phyloP scores from a whole-genome alignment of 1,284 basidiomycete genomes.

The Nidula niveotomentosa region DNA sequence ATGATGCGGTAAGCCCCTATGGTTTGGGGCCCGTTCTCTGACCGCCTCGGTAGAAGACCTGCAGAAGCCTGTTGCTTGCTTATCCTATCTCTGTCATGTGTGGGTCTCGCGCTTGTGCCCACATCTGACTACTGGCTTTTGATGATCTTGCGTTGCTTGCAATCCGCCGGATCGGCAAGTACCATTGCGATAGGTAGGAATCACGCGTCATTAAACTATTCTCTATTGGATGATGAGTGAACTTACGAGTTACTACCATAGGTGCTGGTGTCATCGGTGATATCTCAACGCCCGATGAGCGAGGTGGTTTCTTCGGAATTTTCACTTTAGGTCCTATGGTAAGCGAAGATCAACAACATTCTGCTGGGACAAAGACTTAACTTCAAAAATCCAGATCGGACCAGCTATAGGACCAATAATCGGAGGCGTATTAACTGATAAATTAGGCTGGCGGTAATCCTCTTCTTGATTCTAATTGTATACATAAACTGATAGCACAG shows the following conservation, averaged over 20 bases:
- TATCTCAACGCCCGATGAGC: slow-evolving; percentile 49
- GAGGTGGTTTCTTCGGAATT: slow-evolving; percentile 54
- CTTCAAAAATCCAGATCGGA: slow-evolving; percentile 34
- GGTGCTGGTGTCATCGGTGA: slow-evolving; percentile 61
- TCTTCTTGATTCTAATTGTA: not conserved
- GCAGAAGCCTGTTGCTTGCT: slow-evolving; percentile 53
- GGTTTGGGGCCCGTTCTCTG: slow-evolving; percentile 62
- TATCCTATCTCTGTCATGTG: slow-evolving; percentile 51
- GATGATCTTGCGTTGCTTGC: slow-evolving; percentile 60
- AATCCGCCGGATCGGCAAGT: slow-evolving; percentile 60
- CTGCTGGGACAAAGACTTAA: not conserved
- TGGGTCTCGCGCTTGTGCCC: slow-evolving; percentile 61
- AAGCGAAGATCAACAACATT: slow-evolving; percentile 3
- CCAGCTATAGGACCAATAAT: slow-evolving; percentile 55
- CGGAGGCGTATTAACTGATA: slow-evolving; percentile 57
- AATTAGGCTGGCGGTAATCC: slow-evolving; percentile 65
- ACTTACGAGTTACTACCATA: slow-evolving; percentile 12
- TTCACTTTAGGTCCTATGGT: slow-evolving; percentile 45
- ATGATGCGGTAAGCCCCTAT: slow-evolving; percentile 48
- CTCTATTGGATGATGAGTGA: not conserved
- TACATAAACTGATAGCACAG: not conserved
- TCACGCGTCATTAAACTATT: not conserved
- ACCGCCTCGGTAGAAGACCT: slow-evolving; percentile 54
- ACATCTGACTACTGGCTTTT: slow-evolving; percentile 60
- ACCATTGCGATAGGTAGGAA: slow-evolving; percentile 52